Percentiles rank a stretch among this genome's conserved stretches.
Conservation (phyloP, 2,329 filamentous ascomycete genomes). For the Aureobasidium vineae region DNA sequence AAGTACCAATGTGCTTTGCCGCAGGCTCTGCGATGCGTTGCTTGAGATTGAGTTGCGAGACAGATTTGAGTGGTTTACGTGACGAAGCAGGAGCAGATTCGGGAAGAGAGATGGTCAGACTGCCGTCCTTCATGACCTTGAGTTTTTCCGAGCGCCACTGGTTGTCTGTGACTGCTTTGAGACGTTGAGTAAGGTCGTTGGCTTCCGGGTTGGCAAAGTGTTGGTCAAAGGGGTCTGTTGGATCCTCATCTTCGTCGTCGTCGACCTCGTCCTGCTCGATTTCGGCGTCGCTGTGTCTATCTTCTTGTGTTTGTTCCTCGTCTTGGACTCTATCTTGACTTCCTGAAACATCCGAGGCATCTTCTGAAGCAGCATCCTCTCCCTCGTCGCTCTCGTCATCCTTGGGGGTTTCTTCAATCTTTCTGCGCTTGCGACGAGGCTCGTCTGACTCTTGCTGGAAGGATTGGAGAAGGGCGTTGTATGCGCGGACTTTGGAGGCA, state of each 20-base stretch:
- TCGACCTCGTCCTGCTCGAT: constrained; percentile 26
- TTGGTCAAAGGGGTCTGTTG: constrained; percentile 70
- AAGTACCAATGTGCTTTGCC: constrained; percentile 53
- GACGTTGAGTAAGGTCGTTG: constrained; percentile 53
- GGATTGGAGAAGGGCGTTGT: constrained; percentile 57
- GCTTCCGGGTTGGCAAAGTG: constrained; percentile 74
- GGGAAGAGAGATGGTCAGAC: constrained; percentile 30
- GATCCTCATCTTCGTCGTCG: constrained; percentile 33
- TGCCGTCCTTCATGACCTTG: constrained; percentile 19
- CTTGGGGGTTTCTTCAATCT: constrained; percentile 47
- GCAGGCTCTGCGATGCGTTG: constrained; percentile 62
- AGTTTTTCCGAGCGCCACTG: constrained; percentile 46
- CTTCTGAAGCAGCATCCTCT: constrained; percentile 42
- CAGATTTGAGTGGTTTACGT: constrained; percentile 26
- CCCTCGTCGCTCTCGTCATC: constrained; percentile 41
- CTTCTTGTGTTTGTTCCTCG: constrained; percentile 52
- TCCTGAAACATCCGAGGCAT: constrained; percentile 51
- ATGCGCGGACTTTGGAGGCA: constrained; percentile 44
- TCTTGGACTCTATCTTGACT: constrained; percentile 46
- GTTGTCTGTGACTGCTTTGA: constrained; percentile 49
- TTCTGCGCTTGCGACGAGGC: constrained; percentile 55
- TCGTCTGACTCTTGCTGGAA: constrained; percentile 48
- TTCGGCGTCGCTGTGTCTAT: constrained; percentile 26
- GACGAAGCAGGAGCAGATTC: background rate
- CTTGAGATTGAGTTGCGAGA: constrained; percentile 61